These are phyloP conservation scores for Ganoderma boninense DNA, from an alignment of 1,284 basidiomycete genomes.

Conservation along the genomic window DNA sequence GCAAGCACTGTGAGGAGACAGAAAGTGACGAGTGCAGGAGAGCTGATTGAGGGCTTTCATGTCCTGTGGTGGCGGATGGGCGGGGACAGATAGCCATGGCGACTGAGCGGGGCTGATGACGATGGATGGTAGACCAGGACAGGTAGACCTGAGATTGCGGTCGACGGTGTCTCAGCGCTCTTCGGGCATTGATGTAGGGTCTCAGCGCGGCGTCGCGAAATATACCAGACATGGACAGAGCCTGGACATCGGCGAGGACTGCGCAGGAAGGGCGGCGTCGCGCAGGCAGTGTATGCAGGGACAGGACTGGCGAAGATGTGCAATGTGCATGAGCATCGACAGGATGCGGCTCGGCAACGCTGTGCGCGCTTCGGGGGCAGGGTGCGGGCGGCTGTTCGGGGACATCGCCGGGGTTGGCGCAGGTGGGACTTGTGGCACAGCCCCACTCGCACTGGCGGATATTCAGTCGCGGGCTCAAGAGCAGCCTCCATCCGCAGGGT, in stretches of 20 bases:
- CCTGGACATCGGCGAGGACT: neutral
- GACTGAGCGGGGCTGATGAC: neutral
- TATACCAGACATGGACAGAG: neutral
- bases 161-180: neutral
- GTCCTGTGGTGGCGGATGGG: slow-evolving; percentile 37
- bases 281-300: slow-evolving; percentile 1
- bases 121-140: neutral
- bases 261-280: neutral
- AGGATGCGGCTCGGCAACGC: neutral
- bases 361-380: neutral
- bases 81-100: slow-evolving; percentile 6
- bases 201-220: neutral
- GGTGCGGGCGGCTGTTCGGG: neutral
- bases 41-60: slow-evolving; percentile 35
- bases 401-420: neutral
- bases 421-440: neutral
- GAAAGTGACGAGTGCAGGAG: slow-evolving; percentile 38
- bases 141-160: neutral
- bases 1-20: slow-evolving; percentile 47
- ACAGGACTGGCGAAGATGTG: neutral
- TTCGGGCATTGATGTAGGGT: neutral
- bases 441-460: neutral
- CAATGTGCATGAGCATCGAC: neutral
- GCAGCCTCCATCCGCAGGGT: neutral
- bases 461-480: neutral